Conservation (phyloP, 2,329 filamentous ascomycete species). For the Nemania serpens region DNA sequence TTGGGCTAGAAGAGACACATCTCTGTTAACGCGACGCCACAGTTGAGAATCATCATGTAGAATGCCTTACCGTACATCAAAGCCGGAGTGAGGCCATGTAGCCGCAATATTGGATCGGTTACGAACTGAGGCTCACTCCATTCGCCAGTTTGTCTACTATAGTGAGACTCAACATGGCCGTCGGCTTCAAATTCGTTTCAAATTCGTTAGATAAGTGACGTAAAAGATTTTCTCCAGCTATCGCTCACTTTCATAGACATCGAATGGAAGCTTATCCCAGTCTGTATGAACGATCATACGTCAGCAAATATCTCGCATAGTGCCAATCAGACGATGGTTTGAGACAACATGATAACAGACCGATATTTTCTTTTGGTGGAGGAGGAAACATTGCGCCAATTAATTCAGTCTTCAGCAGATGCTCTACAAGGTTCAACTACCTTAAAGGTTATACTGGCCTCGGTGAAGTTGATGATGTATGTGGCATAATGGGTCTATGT, state of each 20-base stretch:
- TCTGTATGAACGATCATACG: neutral
- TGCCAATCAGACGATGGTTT: neutral
- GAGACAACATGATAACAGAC: neutral
- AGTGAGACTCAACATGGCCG: slow-evolving; percentile 7
- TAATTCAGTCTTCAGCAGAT: neutral
- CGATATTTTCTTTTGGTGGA: neutral
- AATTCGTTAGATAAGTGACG: neutral
- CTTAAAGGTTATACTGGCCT: neutral
- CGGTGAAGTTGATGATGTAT: neutral
- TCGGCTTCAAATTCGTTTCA: neutral
- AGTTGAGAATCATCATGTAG: neutral
- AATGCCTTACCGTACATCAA: neutral
- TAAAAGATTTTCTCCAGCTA: neutral
- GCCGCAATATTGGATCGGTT: neutral
- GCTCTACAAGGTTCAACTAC: neutral
- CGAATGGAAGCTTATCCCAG: neutral
- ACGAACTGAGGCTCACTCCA: slow-evolving; percentile 7
- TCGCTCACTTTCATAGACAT: neutral
- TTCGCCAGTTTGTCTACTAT: neutral
- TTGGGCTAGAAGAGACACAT: neutral
- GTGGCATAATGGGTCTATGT: too few relatives aligned
- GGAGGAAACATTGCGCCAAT: neutral
- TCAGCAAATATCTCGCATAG: neutral
- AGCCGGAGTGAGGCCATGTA: slow-evolving; percentile 4
- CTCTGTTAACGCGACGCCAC: neutral